A percentile compares a stretch with the other conserved stretches of the same genome.
phyloP scores from a whole-genome alignment of 164 flowering plant species.

The Hamamelis virginiana region DNA sequence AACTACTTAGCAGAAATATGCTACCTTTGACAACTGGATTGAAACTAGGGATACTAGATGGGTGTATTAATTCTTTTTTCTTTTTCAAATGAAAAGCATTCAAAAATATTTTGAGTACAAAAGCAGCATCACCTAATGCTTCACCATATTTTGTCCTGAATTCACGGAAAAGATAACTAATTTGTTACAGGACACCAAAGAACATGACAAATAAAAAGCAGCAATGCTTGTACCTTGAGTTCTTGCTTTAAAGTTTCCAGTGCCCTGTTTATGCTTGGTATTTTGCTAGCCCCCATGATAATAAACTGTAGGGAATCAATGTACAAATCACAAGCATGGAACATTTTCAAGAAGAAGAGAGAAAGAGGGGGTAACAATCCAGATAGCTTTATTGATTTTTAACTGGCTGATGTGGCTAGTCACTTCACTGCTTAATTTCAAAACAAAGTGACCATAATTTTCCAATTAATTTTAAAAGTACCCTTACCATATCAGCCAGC shows the following conservation, averaged over 20 bases:
- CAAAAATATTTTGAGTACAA: neutral
- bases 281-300: constrained; percentile 38
- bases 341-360: neutral
- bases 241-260: constrained; percentile 39
- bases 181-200: neutral
- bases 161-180: neutral
- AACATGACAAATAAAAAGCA: constrained; percentile 1
- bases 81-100: neutral
- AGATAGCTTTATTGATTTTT: neutral
- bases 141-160: neutral
- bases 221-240: constrained; percentile 34
- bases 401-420: neutral
- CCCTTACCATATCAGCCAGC: neutral
- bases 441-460: neutral
- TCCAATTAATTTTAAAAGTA: neutral
- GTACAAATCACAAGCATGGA: constrained; percentile 4
- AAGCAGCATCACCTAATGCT: neutral
- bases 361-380: too few species aligned
- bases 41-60: neutral
- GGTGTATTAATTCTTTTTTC: neutral
- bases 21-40: neutral
- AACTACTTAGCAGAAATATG: neutral
- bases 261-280: constrained; percentile 22
- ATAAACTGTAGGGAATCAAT: constrained; percentile 44
- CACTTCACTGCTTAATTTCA: neutral